phyloP scores from a whole-genome alignment of 169 alveolate species.

The Eimeria zaria region DNA sequence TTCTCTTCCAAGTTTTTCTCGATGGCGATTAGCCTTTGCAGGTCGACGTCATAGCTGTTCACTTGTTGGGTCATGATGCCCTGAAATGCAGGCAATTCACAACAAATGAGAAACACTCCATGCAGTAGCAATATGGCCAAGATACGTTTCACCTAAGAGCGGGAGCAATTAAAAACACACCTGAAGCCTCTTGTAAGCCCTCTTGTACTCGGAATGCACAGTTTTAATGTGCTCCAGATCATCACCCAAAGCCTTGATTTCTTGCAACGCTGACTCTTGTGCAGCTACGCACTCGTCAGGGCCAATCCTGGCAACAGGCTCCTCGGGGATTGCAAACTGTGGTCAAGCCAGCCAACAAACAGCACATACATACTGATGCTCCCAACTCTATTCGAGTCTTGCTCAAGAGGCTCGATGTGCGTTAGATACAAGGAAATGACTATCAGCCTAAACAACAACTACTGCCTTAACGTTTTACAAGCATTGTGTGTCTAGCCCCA shows the following conservation, averaged over 20 bases:
- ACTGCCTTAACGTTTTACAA: background rate
- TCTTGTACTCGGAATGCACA: slow-evolving; percentile 62
- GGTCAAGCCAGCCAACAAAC: background rate
- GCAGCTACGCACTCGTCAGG: slow-evolving; percentile 81
- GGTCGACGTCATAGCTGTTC: slow-evolving; percentile 76
- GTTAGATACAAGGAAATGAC: background rate
- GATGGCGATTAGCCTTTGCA: slow-evolving; percentile 62
- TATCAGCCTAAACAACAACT: background rate
- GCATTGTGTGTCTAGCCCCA: background rate
- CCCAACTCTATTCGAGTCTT: background rate
- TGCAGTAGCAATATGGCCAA: background rate
- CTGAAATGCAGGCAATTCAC: background rate
- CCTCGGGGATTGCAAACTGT: slow-evolving; percentile 84
- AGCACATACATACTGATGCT: too few relatives aligned
- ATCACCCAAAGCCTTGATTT: slow-evolving; percentile 44
- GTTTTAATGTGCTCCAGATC: slow-evolving; percentile 71
- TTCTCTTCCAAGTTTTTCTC: slow-evolving; percentile 76
- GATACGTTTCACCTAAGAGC: background rate
- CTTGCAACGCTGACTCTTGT: slow-evolving; percentile 64
- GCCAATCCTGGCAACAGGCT: slow-evolving; percentile 80
- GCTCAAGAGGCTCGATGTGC: background rate
- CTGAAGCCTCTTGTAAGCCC: slow-evolving; percentile 80
- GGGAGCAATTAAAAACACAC: background rate
- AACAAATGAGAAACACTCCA: background rate
- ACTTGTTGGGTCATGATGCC: slow-evolving; percentile 73